Percentiles rank a stretch among this genome's conserved stretches.
phyloP scores from a whole-genome alignment of 2,329 filamentous ascomycete species.

The Botrytis fabae region DNA sequence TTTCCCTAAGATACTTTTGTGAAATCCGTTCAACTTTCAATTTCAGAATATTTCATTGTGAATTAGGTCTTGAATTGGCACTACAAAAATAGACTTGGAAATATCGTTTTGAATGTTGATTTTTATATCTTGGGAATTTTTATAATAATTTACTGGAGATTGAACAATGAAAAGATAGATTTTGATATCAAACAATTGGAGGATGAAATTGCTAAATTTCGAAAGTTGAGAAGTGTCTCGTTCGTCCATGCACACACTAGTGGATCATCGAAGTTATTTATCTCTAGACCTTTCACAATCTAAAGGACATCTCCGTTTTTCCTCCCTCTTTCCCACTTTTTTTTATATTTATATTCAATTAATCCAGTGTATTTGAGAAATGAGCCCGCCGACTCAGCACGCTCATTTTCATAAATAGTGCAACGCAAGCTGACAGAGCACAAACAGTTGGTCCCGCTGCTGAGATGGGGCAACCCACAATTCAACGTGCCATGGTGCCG shows the following conservation, averaged over 20 bases:
- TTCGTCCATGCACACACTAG: background rate
- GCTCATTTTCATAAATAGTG: no score
- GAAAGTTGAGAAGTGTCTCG: background rate
- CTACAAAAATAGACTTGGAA: background rate
- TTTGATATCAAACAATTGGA: background rate
- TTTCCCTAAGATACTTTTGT: background rate
- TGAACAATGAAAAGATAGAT: background rate
- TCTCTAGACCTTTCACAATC: no score
- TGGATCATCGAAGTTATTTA: background rate
- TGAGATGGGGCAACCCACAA: background rate
- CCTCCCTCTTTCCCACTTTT: no score
- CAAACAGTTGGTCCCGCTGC: background rate
- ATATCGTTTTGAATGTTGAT: background rate
- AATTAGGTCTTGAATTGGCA: background rate
- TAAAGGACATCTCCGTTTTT: no score
- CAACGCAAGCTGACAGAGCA: no score
- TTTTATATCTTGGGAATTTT: background rate
- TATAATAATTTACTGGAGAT: background rate
- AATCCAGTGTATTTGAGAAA: no score
- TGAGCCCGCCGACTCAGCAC: no score
- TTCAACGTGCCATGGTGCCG: background rate
- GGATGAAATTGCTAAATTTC: background rate
- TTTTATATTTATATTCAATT: background rate
- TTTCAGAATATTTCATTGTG: background rate
- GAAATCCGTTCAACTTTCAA: background rate